Evolutionary conservation across 2,329 filamentous ascomycete species (phyloP), one percentile per base, ranked within the genome.

Genomic region (Aspergillus sclerotialis): DNA sequence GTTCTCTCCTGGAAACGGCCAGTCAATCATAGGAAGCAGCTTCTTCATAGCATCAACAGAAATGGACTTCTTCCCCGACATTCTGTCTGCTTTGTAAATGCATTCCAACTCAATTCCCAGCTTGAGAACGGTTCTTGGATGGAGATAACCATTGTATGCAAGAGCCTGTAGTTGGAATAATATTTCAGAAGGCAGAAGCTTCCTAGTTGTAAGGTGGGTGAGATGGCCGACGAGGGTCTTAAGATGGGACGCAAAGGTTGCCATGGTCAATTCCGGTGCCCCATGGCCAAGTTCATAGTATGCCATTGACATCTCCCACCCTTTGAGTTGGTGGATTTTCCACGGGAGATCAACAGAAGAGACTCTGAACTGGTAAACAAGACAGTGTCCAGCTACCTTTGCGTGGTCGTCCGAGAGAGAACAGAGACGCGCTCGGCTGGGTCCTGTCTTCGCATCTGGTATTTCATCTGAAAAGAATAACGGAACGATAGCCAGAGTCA

Each of bases 121-220:
- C 0, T 49, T 42, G 1, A 63, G 27, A 0, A 77, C 73, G 0
- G 60, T 71, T 0, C 49, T 44, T 0, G 83, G 82, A 13, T 74
- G 64, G 1, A 87, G 64, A 36, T 73, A 77, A 9, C 72, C 75
- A 45, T 82, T 82, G 43, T 71, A 65, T 0, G 78, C 75, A 6
- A 88, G 59, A 7, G 69, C 70, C 32, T 82, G 72, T 2, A 84
- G 60, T 43, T 83, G 79, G 45, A 76, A 82, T 3, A 75, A 60
- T 1, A 79, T 46, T 0, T 61, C 52, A 42, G 78, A 84, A 4
- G 73, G 61, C 37, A 75, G 46, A 2, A 40, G 33, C 15, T 54
- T 35, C 29, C 55, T 53, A 2, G 45, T 32, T 11, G 58, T 43
- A 46, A 57, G 45, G 32, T 46, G 8, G 66, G 44, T 6, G 52